These are phyloP conservation scores for Metarhizium robertsii DNA, from an alignment of 2,329 filamentous ascomycete genomes.

Conservation along the genomic window DNA sequence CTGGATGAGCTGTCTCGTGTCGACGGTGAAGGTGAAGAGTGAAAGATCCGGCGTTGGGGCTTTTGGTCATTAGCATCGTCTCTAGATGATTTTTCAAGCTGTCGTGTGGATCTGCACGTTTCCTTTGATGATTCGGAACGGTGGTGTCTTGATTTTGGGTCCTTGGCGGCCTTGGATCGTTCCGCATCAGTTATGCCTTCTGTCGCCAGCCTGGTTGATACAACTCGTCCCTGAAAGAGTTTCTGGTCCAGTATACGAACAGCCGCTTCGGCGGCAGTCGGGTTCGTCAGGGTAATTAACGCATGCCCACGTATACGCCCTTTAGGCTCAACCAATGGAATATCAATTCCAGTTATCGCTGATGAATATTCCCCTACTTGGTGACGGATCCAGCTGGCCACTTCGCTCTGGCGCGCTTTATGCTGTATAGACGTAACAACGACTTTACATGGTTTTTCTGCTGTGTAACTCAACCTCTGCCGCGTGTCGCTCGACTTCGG, in stretches of 20 bases:
- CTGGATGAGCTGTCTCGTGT: neutral
- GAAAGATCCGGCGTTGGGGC: neutral
- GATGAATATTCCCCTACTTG: slow-evolving; percentile 12
- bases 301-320: slow-evolving; percentile 17
- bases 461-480: slow-evolving; percentile 2
- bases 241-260: slow-evolving; percentile 17
- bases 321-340: slow-evolving; percentile 14
- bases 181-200: neutral
- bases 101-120: neutral
- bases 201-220: slow-evolving; percentile 7
- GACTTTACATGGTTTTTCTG: slow-evolving; percentile 14
- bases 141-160: neutral
- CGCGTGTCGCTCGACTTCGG: neutral
- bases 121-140: neutral
- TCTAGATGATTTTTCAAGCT: neutral
- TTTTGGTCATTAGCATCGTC: neutral
- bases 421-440: slow-evolving; percentile 17
- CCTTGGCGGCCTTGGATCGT: neutral
- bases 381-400: slow-evolving; percentile 18
- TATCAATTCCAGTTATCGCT: slow-evolving; percentile 15
- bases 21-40: neutral
- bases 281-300: slow-evolving; percentile 14
- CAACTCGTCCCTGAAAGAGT: slow-evolving; percentile 15
- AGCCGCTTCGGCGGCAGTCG: slow-evolving; percentile 13
- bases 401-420: slow-evolving; percentile 12